These are phyloP conservation scores for Mimosa pudica DNA, from an alignment of 306 rosid genomes.

Conservation along the genomic window DNA sequence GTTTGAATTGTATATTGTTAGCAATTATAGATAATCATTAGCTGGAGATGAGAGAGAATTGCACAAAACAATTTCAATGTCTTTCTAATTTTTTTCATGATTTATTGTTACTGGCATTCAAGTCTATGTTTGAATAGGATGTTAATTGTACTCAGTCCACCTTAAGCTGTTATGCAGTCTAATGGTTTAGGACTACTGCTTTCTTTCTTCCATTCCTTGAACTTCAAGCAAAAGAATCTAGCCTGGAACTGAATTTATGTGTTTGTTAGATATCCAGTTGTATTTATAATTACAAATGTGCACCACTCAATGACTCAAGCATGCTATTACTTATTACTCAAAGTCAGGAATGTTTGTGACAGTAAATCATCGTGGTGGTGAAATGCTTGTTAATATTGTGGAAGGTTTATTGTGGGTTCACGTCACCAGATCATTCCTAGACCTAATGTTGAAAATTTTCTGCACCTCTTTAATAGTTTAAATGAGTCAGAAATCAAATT, in stretches of 20 bases:
- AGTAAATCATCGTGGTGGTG: neutral
- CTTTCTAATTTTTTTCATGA: neutral
- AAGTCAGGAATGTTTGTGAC: neutral
- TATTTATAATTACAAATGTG: neutral
- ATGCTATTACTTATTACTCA: neutral
- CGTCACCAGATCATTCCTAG: neutral
- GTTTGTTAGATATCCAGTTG: constrained; percentile 3
- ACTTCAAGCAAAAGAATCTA: neutral
- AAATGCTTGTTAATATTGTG: constrained; percentile 5
- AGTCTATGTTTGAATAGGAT: neutral
- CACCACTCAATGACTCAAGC: neutral
- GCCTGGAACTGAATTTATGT: neutral
- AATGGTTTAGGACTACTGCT: neutral
- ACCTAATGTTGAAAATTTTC: neutral
- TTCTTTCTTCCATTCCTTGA: neutral
- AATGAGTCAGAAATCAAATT: neutral
- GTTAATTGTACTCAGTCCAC: neutral
- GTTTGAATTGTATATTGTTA: neutral
- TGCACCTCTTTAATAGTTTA: neutral
- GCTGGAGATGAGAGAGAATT: neutral
- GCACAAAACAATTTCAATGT: neutral
- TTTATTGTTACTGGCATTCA: neutral
- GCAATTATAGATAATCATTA: neutral
- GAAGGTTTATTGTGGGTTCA: neutral
- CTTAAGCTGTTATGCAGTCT: neutral